These are phyloP conservation scores for Begonia fuchsioides DNA, from an alignment of 306 rosid genomes.

Conservation along the genomic window DNA sequence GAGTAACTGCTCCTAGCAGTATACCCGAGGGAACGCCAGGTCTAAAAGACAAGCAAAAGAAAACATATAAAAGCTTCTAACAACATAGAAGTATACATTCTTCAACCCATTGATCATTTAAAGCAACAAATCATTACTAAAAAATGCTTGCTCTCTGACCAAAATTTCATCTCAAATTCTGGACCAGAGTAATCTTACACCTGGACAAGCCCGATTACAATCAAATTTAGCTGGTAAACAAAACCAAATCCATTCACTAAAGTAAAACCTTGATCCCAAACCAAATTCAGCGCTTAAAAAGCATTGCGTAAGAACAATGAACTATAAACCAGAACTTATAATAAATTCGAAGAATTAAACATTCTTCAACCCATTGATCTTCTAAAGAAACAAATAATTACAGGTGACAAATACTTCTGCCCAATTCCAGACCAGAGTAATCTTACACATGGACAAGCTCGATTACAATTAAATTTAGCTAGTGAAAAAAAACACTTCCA, in stretches of 20 bases:
- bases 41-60: conserved; percentile 18
- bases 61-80: neutral
- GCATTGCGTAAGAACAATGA: too few relatives aligned
- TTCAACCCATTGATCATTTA: neutral
- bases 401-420: neutral
- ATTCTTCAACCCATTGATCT: neutral
- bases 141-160: neutral
- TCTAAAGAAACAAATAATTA: neutral
- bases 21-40: conserved; percentile 78
- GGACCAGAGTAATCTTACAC: neutral
- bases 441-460: neutral
- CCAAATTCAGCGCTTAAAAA: too few relatives aligned
- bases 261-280: too few relatives aligned
- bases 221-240: neutral
- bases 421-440: neutral
- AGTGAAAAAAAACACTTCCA: neutral
- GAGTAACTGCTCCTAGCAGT: conserved; percentile 58
- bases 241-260: neutral
- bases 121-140: neutral
- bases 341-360: neutral
- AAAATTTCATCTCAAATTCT: neutral
- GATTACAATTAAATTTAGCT: neutral
- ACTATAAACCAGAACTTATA: too few relatives aligned
- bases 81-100: neutral
- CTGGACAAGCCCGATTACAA: neutral